Base-by-base conservation (phyloP, 1,139 yeast species). In the Meyerozyma carpophila region DNA sequence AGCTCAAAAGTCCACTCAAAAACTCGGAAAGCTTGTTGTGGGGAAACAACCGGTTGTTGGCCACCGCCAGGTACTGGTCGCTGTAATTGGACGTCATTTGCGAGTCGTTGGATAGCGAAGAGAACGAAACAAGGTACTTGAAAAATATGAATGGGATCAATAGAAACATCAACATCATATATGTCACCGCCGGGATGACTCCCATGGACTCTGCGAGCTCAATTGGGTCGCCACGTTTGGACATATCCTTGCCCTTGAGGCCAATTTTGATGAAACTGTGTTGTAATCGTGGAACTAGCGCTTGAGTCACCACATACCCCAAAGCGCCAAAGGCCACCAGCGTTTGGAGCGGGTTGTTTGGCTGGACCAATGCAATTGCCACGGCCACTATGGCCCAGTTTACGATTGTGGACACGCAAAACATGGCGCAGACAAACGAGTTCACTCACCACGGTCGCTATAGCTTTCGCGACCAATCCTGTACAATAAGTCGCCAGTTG, bases 151-250 rank as follows among this genome's bases (percentile, higher is more conserved):
- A 89, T 13, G 98, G 98, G 43, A 93, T 87, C 61, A 89, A 83
- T 49, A 85, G 75, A 57, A 89, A 79, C 90, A 93, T 84, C 40
- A 85, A 65, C 53, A 90, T 81, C 49, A 93, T 63, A 58, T 90
- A 91, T 0, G 91, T 82, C 3, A 86, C 73, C 0, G 96, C 95
- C 7, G 90, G 78, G 0, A 91, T 85, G 1, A 88, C 83, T 3
- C 99, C 99, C 75, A 91, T 84, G 0, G 95, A 79, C 63, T 93
- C 99, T 1, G 98, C 94, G 11, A 91, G 75, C 41, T 61, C 66
- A 10, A 44, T 71, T 0, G 95, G 94, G 21, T 71, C 76, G n/a
- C 73, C 75, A 9, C 66, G 65, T 60, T 93, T 93, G 42, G 90
- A 82, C 60, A 89, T 56, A 58, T 93, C 99, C 50, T 75, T 80